Evolutionary conservation across 345 rosid species (phyloP).

Genomic region (Pistacia atlantica): DNA sequence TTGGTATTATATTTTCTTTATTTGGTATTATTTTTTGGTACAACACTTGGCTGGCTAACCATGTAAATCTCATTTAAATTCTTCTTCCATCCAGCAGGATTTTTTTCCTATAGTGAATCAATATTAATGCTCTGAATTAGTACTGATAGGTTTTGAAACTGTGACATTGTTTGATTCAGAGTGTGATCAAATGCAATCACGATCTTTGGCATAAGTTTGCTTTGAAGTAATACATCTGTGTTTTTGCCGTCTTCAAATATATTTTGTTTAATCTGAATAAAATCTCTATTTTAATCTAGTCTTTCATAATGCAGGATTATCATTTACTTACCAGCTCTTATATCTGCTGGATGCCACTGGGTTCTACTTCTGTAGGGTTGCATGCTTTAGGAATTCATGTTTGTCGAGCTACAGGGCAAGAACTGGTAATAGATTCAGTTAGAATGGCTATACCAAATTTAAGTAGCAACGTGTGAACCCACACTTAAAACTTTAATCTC

Average conservation of each 20-base stretch:
- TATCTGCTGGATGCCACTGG: conserved; percentile 96
- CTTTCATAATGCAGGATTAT: conserved; percentile 65
- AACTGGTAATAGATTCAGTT: conserved; percentile 58
- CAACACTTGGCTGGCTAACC: not conserved
- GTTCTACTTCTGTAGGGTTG: conserved; percentile 86
- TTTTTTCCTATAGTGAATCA: not conserved
- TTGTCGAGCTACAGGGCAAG: conserved; percentile 99
- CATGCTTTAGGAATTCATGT: conserved; percentile 95
- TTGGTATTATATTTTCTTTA: not conserved
- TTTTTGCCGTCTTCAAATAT: conserved; percentile 1
- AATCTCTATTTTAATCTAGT: conserved; percentile 26
- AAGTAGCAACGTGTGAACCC: not conserved
- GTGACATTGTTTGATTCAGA: not conserved
- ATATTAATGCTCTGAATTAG: not conserved
- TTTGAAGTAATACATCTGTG: conserved; percentile 15
- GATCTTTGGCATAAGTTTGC: conserved; percentile 3
- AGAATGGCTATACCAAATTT: conserved; percentile 15
- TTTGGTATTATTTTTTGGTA: not conserved
- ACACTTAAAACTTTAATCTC: not conserved
- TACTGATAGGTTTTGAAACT: conserved; percentile 6
- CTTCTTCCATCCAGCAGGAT: not conserved
- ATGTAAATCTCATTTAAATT: not conserved
- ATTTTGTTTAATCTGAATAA: conserved; percentile 3
- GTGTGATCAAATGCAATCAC: not conserved
- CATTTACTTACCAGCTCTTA: conserved; percentile 86